Evolutionary conservation across 176 grass and related monocot genomes (phyloP).

Genomic region (Cenchrus americanus): DNA sequence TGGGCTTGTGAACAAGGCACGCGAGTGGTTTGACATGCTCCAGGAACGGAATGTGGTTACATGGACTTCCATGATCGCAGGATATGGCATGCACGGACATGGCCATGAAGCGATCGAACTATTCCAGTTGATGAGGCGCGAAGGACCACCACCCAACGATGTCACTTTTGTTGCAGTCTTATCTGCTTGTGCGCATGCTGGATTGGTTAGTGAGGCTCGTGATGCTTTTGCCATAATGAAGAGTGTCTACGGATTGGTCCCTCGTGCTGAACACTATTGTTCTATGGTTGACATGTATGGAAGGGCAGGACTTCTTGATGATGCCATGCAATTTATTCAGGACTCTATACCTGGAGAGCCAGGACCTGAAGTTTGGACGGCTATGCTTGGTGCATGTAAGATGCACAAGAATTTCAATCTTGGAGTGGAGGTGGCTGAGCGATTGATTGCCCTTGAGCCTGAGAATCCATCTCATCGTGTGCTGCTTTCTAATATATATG

Average conservation of each 20-base stretch:
- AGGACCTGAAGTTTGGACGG: constrained; percentile 77
- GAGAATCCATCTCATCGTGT: constrained; percentile 74
- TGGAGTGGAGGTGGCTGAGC: constrained; percentile 51
- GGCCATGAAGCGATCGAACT: constrained; percentile 60
- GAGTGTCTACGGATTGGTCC: constrained; percentile 60
- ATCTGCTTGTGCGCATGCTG: constrained; percentile 77
- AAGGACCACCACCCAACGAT: constrained; percentile 64
- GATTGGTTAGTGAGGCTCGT: constrained; percentile 59
- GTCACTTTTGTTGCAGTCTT: constrained; percentile 82
- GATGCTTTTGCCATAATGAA: constrained; percentile 72
- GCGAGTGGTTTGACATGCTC: constrained; percentile 56
- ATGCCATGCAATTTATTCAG: constrained; percentile 67
- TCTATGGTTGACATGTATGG: constrained; percentile 93
- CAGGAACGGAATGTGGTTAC: constrained; percentile 59
- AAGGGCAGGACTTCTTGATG: constrained; percentile 73
- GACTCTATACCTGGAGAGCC: constrained; percentile 50
- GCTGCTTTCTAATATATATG: constrained; percentile 83
- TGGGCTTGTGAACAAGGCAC: constrained; percentile 68
- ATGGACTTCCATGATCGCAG: constrained; percentile 83
- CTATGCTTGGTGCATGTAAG: constrained; percentile 83
- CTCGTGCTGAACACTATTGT: constrained; percentile 70
- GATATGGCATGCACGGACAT: constrained; percentile 80
- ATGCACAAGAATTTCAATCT: constrained; percentile 77
- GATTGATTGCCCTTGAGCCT: constrained; percentile 66
- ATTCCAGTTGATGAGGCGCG: constrained; percentile 56